phyloP scores from a whole-genome alignment of 306 rosid genomes.

The Prunus persica region Prunus_persica_NCBIv2 NC_034011.1:3423501-3424000 shows the following conservation, averaged over 20 bases:
- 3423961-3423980: too few relatives aligned
- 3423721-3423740: background rate
- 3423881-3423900: too few relatives aligned
- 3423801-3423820: background rate
- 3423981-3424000: too few relatives aligned
- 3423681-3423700: background rate
- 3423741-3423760: background rate
- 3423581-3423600: slow-evolving; percentile 80
- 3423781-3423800: background rate
- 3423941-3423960: too few relatives aligned
- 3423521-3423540: slow-evolving; percentile 61
- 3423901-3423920: too few relatives aligned
- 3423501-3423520: slow-evolving; percentile 90
- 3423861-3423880: too few relatives aligned
- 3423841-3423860: background rate
- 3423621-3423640: background rate
- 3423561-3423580: slow-evolving; percentile 81
- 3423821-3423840: background rate
- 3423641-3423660: background rate
- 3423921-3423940: too few relatives aligned
- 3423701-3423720: slow-evolving; percentile 7
- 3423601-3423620: slow-evolving; percentile 33
- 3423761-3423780: background rate
- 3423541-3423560: slow-evolving; percentile 68
- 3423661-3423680: background rate